These are phyloP conservation scores for Grigorovia yakushimaensis DNA, from an alignment of 805 yeast species.

Conservation along the genomic window DNA sequence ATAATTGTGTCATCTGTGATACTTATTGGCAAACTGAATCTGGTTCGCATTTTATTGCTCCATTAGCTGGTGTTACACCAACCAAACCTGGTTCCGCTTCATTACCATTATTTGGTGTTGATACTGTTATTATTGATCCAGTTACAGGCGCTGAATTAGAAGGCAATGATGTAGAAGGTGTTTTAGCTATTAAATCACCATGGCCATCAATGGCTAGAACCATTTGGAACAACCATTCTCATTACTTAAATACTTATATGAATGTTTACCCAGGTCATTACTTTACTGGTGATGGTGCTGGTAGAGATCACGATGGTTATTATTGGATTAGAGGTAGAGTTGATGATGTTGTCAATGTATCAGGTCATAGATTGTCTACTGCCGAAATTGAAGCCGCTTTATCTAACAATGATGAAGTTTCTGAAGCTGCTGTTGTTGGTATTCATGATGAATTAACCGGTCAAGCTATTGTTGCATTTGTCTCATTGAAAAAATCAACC, in stretches of 20 bases:
- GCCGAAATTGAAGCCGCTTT: constrained; percentile 95
- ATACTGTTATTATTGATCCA: constrained; percentile 87
- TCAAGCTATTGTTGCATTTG: constrained; percentile 94
- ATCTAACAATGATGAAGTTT: constrained; percentile 66
- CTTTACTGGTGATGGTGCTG: constrained; percentile 98
- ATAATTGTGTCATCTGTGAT: constrained; percentile 82
- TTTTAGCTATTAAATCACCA: constrained; percentile 74
- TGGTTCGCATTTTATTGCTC: constrained; percentile 90
- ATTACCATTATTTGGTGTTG: constrained; percentile 91
- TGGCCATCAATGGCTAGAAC: constrained; percentile 99
- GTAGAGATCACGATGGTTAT: constrained; percentile 91
- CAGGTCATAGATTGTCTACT: constrained; percentile 96
- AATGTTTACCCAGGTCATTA: constrained; percentile 88
- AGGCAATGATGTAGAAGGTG: constrained; percentile 94
- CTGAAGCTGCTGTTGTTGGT: constrained; percentile 96
- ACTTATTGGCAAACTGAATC: constrained; percentile 99
- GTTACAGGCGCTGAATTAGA: constrained; percentile 74
- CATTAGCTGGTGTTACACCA: constrained; percentile 89
- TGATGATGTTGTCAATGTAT: constrained; percentile 95
- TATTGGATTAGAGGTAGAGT: constrained; percentile 98
- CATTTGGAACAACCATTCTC: constrained; percentile 77
- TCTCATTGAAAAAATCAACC: constrained; percentile 52
- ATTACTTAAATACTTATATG: constrained; percentile 85
- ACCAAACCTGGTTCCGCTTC: constrained; percentile 97
- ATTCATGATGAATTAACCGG: constrained; percentile 92